Conservation (phyloP, 352 stramenopile genomes). For the Aphanomyces invadans region DNA sequence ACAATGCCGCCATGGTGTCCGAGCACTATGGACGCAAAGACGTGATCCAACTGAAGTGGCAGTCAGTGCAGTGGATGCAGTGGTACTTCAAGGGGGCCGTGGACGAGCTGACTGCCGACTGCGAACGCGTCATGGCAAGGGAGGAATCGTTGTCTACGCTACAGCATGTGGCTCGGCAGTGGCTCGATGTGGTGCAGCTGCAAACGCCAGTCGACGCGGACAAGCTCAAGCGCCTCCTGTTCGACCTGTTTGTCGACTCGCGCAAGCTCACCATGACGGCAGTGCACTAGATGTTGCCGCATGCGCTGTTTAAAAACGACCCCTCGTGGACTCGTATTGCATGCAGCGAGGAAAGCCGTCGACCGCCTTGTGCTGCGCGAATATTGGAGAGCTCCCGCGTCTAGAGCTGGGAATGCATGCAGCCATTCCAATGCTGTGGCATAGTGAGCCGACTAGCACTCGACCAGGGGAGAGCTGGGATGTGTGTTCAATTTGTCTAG, state of each 20-base stretch:
- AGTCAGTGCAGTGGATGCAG: constrained; percentile 4
- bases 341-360: too few species aligned
- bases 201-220: not conserved
- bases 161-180: not conserved
- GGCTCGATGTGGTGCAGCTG: constrained; percentile 19
- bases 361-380: too few species aligned
- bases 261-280: constrained; percentile 14
- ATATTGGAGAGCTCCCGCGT: too few species aligned
- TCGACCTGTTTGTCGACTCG: constrained; percentile 10
- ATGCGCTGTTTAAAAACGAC: too few species aligned
- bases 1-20: not conserved
- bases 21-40: not conserved
- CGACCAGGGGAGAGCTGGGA: too few species aligned
- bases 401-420: too few species aligned
- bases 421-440: too few species aligned
- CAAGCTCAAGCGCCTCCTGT: not conserved
- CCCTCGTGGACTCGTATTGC: too few species aligned
- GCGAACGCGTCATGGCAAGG: not conserved
- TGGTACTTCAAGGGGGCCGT: not conserved
- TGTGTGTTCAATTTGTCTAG: too few species aligned
- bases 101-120: constrained; percentile 4
- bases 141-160: not conserved
- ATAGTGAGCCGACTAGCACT: too few species aligned
- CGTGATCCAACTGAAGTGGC: not conserved
- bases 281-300: not conserved